Evolutionary conservation across 1,284 basidiomycete species (phyloP).

Genomic region (Neonothopanus nambi): DNA sequence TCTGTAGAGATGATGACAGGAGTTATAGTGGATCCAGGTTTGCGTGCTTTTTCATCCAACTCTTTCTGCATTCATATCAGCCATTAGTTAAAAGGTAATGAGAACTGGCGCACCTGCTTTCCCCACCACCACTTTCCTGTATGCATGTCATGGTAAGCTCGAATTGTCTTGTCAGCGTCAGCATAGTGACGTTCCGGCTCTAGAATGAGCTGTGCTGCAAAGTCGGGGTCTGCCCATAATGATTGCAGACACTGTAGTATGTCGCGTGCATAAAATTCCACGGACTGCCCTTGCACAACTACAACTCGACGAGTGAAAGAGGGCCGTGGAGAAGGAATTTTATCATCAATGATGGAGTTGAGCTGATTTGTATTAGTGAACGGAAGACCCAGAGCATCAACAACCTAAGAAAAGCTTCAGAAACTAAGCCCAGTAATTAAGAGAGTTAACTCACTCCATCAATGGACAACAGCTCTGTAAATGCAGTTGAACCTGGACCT

Average conservation of each 20-base stretch:
- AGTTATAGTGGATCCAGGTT: neutral
- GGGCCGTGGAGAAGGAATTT: neutral
- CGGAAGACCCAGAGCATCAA: neutral
- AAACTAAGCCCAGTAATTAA: neutral
- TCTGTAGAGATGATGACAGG: conserved; percentile 20
- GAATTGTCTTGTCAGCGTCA: neutral
- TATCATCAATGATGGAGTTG: neutral
- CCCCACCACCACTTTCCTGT: conserved; percentile 24
- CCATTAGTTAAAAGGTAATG: neutral
- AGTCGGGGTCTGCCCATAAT: conserved; percentile 18
- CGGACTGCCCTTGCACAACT: neutral
- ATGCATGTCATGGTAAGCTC: conserved; percentile 22
- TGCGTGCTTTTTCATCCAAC: conserved; percentile 2
- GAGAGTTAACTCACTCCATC: neutral
- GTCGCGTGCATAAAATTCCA: conserved; percentile 18
- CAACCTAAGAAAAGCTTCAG: neutral
- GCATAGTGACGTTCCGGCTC: neutral
- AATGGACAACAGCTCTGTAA: neutral
- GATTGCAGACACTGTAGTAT: conserved; percentile 16
- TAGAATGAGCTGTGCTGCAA: conserved; percentile 13
- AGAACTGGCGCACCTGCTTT: conserved; percentile 21
- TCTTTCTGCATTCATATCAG: neutral
- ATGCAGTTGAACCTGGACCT: conserved; percentile 5
- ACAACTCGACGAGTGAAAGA: neutral
- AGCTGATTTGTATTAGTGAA: neutral